phyloP scores from a whole-genome alignment of 768 basidiomycete genomes.

The Amanita molliuscula region DNA sequence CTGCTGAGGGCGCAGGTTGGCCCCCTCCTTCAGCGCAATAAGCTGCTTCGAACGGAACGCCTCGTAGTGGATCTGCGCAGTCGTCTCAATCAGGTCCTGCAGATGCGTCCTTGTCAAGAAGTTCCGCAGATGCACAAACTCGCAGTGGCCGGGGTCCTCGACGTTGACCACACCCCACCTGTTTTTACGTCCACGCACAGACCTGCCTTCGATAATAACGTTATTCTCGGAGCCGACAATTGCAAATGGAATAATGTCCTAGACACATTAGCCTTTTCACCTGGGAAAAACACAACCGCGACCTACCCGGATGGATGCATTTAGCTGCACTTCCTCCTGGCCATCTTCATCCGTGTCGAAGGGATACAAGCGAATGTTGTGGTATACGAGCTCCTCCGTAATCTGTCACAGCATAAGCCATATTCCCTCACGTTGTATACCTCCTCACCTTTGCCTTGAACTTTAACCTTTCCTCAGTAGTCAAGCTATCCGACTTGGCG shows the following conservation, averaged over 20 bases:
- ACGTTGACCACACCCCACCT: slow-evolving; percentile 99
- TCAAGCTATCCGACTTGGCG: slow-evolving; percentile 93
- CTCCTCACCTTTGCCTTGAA: slow-evolving; percentile 83
- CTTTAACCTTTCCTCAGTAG: slow-evolving; percentile 79
- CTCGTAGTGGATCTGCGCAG: slow-evolving; percentile 98
- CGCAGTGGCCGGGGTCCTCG: slow-evolving; percentile 94
- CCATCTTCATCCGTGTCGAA: slow-evolving; percentile 96
- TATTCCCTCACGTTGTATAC: background rate
- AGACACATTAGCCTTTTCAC: slow-evolving; percentile 8
- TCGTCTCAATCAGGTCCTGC: slow-evolving; percentile 98
- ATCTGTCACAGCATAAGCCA: slow-evolving; percentile 43
- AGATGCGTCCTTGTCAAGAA: slow-evolving; percentile 96
- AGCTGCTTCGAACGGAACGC: slow-evolving; percentile 99
- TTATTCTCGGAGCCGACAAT: slow-evolving; percentile 95
- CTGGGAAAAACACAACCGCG: background rate
- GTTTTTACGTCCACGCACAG: slow-evolving; percentile 93
- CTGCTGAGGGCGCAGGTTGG: slow-evolving; percentile 44
- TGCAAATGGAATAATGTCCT: slow-evolving; percentile 95
- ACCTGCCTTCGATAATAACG: slow-evolving; percentile 92
- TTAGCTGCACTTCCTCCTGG: slow-evolving; percentile 84
- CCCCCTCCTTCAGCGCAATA: slow-evolving; percentile 93
- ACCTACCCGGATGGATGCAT: slow-evolving; percentile 81
- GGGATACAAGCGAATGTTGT: slow-evolving; percentile 93
- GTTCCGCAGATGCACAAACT: slow-evolving; percentile 95
- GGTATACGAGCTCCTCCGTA: slow-evolving; percentile 81